Evolutionary conservation across 352 stramenopile species (phyloP).

Genomic region (Stramenopiles sp.): DNA sequence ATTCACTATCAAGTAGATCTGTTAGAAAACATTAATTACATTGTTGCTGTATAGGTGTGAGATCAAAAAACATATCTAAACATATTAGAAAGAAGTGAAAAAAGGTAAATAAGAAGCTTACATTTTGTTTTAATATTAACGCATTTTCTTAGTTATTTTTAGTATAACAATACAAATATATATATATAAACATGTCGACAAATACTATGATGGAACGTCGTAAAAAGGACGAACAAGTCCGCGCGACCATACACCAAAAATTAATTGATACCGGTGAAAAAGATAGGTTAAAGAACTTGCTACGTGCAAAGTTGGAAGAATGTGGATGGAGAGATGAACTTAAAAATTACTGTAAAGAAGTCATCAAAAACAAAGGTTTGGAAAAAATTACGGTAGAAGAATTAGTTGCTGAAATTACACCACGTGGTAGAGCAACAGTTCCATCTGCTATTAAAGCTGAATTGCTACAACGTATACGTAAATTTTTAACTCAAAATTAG

Average conservation of each 20-base stretch:
- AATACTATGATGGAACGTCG: conserved; percentile 20
- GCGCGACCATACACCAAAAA: conserved; percentile 51
- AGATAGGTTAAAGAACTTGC: conserved; percentile 58
- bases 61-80: no score
- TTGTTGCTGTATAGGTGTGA: no score
- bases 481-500: conserved; percentile 42
- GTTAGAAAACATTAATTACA: no score
- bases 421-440: conserved; percentile 54
- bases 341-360: conserved; percentile 61
- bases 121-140: no score
- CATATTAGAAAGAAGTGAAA: no score
- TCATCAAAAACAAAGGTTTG: conserved; percentile 74
- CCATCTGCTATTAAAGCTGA: conserved; percentile 63
- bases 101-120: no score
- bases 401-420: conserved; percentile 70
- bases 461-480: conserved; percentile 64
- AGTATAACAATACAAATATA: no score
- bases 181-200: background rate
- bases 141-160: no score
- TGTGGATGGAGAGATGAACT: conserved; percentile 75
- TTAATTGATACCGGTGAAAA: conserved; percentile 65
- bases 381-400: conserved; percentile 82
- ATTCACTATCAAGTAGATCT: no score
- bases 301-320: conserved; percentile 55
- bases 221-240: conserved; percentile 43